Evolutionary conservation across 2,329 filamentous ascomycete genomes (phyloP), one percentile per base, ranked within the genome.

Genomic region (Neofusicoccum laricinum): DNA sequence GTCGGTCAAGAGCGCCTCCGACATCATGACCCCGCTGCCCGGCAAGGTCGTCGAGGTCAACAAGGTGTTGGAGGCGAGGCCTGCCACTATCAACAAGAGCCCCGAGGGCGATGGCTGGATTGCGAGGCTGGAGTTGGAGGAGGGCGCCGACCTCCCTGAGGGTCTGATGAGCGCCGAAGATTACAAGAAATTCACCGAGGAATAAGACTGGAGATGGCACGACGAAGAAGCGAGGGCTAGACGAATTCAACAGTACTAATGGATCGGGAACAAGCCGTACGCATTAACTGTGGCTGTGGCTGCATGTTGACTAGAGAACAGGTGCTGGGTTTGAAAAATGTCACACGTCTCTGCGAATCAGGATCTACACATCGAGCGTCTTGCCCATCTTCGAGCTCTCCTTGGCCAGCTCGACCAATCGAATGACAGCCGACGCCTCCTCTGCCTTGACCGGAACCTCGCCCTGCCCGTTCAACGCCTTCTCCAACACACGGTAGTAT

Each of bases 1-100:
- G 83, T 97, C 93, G 2, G 95, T 99, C 79, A 99, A 99, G 85
- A 95, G 90, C 67, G 95, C 95, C n/a, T 94, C 92, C 68, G 95
- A 99, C 77, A 97, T 99, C 83, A 90, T 97, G 81, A 89, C 92
- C 14, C 95, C 95, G 17, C 86, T 97, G 69, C 81, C 85, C 61
- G 94, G 94, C 75, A 90, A 82, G 70, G 87, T 99, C 66, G 84
- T 86, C 41, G 86, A 90, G 73, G 84, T 88, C 72, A 99, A 99
- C 82, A 74, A 75, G 11, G 75, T 82, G 66, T 85, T 99, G 67
- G 91, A 96, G 78, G 90, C 95, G 78, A 93, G 90, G 82, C 94
- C 95, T 21, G 86, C 86, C 66, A 89, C 86, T 64, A 93, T 99
- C 81, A 99, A 98, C 83, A 85, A 92, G 80, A 89, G 91, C 59